These are phyloP conservation scores for Rhodotorula sp. DNA, from an alignment of 1,284 basidiomycete species.

Conservation along the genomic window DNA sequence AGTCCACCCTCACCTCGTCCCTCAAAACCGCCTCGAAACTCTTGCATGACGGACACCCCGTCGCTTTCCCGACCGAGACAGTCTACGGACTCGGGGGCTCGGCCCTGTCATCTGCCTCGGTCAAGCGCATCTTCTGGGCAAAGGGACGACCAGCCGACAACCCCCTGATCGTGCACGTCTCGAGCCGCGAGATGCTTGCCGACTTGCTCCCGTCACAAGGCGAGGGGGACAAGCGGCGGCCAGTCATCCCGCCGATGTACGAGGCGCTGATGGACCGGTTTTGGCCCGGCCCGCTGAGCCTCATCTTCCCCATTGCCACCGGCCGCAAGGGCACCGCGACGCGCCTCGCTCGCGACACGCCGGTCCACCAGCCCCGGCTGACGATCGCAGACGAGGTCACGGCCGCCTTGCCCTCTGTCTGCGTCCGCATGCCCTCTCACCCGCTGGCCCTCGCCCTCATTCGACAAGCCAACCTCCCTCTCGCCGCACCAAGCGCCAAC, in stretches of 20 bases:
- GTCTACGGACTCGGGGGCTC: slow-evolving; percentile 94
- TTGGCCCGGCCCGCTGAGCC: slow-evolving; percentile 93
- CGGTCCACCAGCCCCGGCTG: slow-evolving; percentile 7
- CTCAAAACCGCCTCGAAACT: slow-evolving; percentile 27
- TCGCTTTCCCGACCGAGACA: slow-evolving; percentile 96
- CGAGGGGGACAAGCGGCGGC: slow-evolving; percentile 46
- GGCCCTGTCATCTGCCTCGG: slow-evolving; percentile 68
- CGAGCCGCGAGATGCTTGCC: slow-evolving; percentile 68
- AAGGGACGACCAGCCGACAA: slow-evolving; percentile 95
- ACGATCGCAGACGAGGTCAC: slow-evolving; percentile 52
- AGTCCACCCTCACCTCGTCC: slow-evolving; percentile 3
- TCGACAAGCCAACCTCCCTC: slow-evolving; percentile 66
- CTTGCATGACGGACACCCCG: slow-evolving; percentile 49
- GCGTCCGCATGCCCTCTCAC: slow-evolving; percentile 90
- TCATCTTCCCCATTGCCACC: slow-evolving; percentile 69
- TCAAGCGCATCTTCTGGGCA: slow-evolving; percentile 74
- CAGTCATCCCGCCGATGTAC: slow-evolving; percentile 64
- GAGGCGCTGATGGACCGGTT: slow-evolving; percentile 72
- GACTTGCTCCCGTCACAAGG: slow-evolving; percentile 60
- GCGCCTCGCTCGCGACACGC: background rate
- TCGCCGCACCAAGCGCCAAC: slow-evolving; percentile 96
- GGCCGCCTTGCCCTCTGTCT: slow-evolving; percentile 77
- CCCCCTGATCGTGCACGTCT: slow-evolving; percentile 95
- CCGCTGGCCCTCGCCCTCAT: slow-evolving; percentile 89
- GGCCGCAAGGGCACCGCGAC: slow-evolving; percentile 5